Evolutionary conservation across 768 basidiomycete genomes (phyloP).

Genomic region (Fibroporia radiculosa): DNA sequence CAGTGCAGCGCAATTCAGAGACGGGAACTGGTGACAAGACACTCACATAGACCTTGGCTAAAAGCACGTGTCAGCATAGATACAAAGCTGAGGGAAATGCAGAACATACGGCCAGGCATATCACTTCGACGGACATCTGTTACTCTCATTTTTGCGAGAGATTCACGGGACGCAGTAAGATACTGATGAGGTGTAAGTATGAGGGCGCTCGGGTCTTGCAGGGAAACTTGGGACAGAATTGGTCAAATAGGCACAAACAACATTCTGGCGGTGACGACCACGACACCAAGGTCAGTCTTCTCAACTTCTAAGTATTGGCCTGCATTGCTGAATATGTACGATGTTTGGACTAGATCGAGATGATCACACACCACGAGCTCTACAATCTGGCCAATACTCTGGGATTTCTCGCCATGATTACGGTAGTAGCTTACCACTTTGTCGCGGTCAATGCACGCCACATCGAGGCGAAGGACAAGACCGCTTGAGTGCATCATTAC

Average conservation of each 20-base stretch:
- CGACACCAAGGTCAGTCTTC: conserved; percentile 1
- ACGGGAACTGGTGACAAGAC: background rate
- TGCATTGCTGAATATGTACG: background rate
- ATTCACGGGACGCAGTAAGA: background rate
- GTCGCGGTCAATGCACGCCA: conserved; percentile 73
- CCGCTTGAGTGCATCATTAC: too few relatives aligned
- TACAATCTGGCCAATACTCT: conserved; percentile 78
- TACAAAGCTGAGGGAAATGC: background rate
- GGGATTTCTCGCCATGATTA: conserved; percentile 79
- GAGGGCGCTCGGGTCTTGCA: conserved; percentile 3
- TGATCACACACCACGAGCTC: conserved; percentile 79
- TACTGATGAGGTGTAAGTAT: background rate
- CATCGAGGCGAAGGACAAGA: conserved; percentile 22
- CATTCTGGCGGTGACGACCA: conserved; percentile 12
- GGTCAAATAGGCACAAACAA: conserved; percentile 14
- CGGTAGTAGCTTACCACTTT: conserved; percentile 86
- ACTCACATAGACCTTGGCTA: conserved; percentile 82
- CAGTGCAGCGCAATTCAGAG: background rate
- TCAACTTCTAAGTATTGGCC: conserved; percentile 1
- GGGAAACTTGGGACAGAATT: background rate
- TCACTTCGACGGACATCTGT: conserved; percentile 53
- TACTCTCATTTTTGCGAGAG: conserved; percentile 48
- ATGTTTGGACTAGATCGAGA: conserved; percentile 28
- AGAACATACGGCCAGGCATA: conserved; percentile 75
- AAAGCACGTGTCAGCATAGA: background rate